phyloP scores from a whole-genome alignment of 2,329 filamentous ascomycete genomes.

The Pseudofabraea citricarpa region DNA sequence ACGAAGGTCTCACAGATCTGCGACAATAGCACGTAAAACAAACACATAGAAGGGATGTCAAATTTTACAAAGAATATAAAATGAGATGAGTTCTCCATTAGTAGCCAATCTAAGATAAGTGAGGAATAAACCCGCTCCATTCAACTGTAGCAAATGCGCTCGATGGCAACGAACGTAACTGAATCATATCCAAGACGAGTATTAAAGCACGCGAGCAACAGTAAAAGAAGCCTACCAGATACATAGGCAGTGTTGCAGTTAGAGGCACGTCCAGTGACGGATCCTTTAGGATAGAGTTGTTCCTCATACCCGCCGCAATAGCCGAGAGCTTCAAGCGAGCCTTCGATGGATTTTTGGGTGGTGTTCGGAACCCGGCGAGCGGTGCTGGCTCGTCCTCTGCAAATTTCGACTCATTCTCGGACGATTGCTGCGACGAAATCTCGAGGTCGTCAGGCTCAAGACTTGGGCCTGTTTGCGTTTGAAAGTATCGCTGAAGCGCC shows the following conservation, averaged over 20 bases:
- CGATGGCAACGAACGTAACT: slow-evolving; percentile 7
- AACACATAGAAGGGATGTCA: no score
- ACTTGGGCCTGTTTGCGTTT: background rate
- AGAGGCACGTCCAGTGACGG: slow-evolving; percentile 5
- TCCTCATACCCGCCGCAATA: slow-evolving; percentile 1
- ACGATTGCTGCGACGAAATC: background rate
- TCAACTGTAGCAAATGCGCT: slow-evolving; percentile 10
- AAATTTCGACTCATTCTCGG: background rate
- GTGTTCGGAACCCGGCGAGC: no score
- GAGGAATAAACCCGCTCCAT: slow-evolving; percentile 8
- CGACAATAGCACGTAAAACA: no score
- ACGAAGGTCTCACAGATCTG: no score
- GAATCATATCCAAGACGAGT: slow-evolving; percentile 4
- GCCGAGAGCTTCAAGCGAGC: background rate
- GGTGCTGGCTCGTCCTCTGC: background rate
- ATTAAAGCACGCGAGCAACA: slow-evolving; percentile 3
- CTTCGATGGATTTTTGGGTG: no score
- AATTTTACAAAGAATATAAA: no score
- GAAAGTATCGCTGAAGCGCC: slow-evolving; percentile 1
- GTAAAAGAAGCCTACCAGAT: slow-evolving; percentile 7
- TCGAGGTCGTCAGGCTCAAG: background rate
- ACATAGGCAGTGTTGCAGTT: slow-evolving; percentile 8
- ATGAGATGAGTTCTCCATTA: no score
- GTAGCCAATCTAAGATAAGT: no score
- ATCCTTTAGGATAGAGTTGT: slow-evolving; percentile 9